Base-by-base conservation (phyloP, 2,329 filamentous ascomycete species). In the Sclerotinia nivalis region DNA sequence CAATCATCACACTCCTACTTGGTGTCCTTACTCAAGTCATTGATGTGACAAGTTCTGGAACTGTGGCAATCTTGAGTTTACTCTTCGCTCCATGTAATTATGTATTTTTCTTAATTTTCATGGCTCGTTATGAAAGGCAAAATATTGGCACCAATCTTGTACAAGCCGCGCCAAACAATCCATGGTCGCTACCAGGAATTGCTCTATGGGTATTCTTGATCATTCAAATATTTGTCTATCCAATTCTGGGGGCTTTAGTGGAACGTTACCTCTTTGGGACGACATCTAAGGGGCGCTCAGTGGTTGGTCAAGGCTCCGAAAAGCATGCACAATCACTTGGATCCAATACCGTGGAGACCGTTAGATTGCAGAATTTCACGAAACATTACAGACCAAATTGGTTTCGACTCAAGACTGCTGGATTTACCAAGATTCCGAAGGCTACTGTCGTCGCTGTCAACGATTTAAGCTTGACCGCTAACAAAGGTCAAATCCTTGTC, bases 1-100 rank as follows among this genome's bases (percentile, higher is more conserved):
- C 91, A 12, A 89, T 97, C 37, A 81, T 87, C 25, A 89, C 88
- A 18, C 85, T 96, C 37, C 81, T 96, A 2, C 83, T 97, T 1
- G 93, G 91, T 22, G 91, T 97, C 74, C 83, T 97, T 31, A 90
- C 93, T 0, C 94, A 97, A 79, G 88, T 93, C 22, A 82, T 92
- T 25, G 72, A 72, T 20, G 88, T 86, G 10, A 88, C 86, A 0
- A 84, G 84, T 1, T 87, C 88, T 4, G 88, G 82, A 1, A 84
- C 88, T 0, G 91, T 95, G 4, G 85, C 86, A 8, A 82, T 92
- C 4, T 83, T 97, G 18, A 90, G 90, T 71, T 78, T 96, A 20
- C 80, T 97, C 0, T 97, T 97, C 77, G 87, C 93, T 0, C 92
- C 94, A 0, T 96, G 94, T 83, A 94, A 93, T 75, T 97, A 93